A percentile compares a stretch with the other conserved stretches of the same genome.
phyloP scores from a whole-genome alignment of 2,329 filamentous ascomycete genomes.

The Neophaeococcomyces mojaviensis region DNA sequence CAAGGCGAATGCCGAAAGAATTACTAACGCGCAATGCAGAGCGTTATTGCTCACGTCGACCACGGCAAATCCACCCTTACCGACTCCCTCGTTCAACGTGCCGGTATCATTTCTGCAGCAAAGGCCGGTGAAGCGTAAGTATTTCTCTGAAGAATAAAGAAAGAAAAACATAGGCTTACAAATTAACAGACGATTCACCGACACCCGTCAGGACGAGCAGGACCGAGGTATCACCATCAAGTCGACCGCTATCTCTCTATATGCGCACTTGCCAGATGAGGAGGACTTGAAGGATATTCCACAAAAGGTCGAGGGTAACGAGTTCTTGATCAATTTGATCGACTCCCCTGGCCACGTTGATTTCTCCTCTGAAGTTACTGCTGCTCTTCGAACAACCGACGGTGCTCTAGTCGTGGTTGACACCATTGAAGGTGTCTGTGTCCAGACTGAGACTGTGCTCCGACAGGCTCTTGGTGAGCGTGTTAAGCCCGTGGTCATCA shows the following conservation, averaged over 20 bases:
- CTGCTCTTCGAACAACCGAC: constrained; percentile 98
- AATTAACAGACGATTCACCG: constrained; percentile 63
- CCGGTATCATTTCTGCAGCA: constrained; percentile 97
- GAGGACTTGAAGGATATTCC: constrained; percentile 95
- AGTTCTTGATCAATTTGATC: constrained; percentile 99
- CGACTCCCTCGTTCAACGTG: constrained; percentile 98
- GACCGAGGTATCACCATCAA: constrained; percentile 99
- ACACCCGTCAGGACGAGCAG: constrained; percentile 96
- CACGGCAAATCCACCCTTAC: constrained; percentile 99
- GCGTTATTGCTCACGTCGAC: constrained; percentile 56
- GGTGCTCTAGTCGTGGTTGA: constrained; percentile 99
- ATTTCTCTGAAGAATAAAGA: not conserved
- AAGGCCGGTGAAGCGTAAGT: constrained; percentile 77
- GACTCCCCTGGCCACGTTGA: constrained; percentile 99
- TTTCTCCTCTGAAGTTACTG: constrained; percentile 99
- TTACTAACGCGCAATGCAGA: constrained; percentile 6
- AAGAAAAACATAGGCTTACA: constrained; percentile 9
- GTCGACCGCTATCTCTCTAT: constrained; percentile 98
- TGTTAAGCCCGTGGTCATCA: constrained; percentile 99
- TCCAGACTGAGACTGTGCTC: constrained; percentile 99
- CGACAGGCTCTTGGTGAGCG: constrained; percentile 98
- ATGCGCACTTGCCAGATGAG: constrained; percentile 68
- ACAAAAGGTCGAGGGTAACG: constrained; percentile 79
- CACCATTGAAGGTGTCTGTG: constrained; percentile 98
- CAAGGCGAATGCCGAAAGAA: not conserved